phyloP scores from a whole-genome alignment of 129 eudicot genomes.

The Helichrysum umbraculigerum region DNA sequence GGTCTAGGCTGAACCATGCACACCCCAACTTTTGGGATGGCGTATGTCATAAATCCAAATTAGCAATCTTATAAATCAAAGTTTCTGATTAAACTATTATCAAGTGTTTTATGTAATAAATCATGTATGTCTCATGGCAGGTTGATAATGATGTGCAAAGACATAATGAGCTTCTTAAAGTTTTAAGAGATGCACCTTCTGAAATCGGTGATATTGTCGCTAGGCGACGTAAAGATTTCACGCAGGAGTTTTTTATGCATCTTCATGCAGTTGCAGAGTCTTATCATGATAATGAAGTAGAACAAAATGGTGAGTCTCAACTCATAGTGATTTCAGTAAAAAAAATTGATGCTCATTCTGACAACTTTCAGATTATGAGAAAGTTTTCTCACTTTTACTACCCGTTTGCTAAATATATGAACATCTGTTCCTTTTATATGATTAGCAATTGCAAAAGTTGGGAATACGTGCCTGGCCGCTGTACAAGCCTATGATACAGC shows the following conservation, averaged over 20 bases:
- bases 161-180: constrained; percentile 75
- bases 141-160: constrained; percentile 86
- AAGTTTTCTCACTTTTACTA: too few species aligned
- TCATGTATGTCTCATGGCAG: constrained; percentile 36
- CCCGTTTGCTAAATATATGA: constrained; percentile 1
- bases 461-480: constrained; percentile 70
- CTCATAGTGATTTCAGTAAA: constrained; percentile 1
- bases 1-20: too few species aligned
- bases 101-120: background rate
- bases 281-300: constrained; percentile 69
- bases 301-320: constrained; percentile 73
- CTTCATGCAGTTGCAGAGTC: constrained; percentile 78
- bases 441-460: constrained; percentile 60
- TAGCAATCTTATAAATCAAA: background rate
- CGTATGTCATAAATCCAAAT: background rate
- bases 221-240: constrained; percentile 90
- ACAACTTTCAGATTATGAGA: background rate
- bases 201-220: constrained; percentile 71
- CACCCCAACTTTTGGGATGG: background rate
- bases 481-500: constrained; percentile 77
- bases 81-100: background rate
- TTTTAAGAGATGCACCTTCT: constrained; percentile 51
- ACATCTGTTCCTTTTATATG: background rate
- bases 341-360: background rate
- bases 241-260: constrained; percentile 82